phyloP scores from a whole-genome alignment of 2,329 filamentous ascomycete species.

The Passalora sequoiae region DNA sequence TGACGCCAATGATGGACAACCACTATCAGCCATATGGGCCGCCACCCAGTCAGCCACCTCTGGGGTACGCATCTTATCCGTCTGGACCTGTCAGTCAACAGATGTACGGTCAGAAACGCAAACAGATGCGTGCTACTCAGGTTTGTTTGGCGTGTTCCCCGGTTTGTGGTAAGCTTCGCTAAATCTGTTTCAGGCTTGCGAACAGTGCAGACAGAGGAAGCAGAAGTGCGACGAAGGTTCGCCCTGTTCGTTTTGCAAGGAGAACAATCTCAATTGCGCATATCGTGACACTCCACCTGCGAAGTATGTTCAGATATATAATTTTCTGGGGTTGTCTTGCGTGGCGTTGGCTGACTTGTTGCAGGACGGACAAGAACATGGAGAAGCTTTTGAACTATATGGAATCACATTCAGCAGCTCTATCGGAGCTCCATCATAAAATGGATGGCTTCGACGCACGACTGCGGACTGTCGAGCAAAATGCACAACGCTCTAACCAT shows the following conservation, averaged over 20 bases:
- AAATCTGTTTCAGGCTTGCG: conserved; percentile 64
- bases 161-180: conserved; percentile 10
- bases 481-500: conserved; percentile 7
- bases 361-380: conserved; percentile 47
- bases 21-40: conserved; percentile 22
- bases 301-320: conserved; percentile 56
- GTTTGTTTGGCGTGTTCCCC: conserved; percentile 18
- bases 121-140: conserved; percentile 36
- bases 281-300: conserved; percentile 89
- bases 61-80: conserved; percentile 20
- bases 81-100: conserved; percentile 24
- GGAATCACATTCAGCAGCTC: conserved; percentile 33
- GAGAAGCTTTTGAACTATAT: conserved; percentile 46
- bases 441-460: conserved; percentile 26
- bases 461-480: conserved; percentile 26
- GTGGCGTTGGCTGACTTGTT: conserved; percentile 27
- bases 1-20: conserved; percentile 29
- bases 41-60: conserved; percentile 24
- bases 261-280: conserved; percentile 76
- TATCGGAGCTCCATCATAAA: conserved; percentile 24
- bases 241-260: conserved; percentile 78
- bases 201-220: conserved; percentile 80
- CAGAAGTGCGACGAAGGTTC: conserved; percentile 87
- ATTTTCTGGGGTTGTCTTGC: not conserved
- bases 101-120: conserved; percentile 27